These are phyloP conservation scores for Leccinum subtestaceum DNA, from an alignment of 768 basidiomycete genomes.

Conservation along the genomic window DNA sequence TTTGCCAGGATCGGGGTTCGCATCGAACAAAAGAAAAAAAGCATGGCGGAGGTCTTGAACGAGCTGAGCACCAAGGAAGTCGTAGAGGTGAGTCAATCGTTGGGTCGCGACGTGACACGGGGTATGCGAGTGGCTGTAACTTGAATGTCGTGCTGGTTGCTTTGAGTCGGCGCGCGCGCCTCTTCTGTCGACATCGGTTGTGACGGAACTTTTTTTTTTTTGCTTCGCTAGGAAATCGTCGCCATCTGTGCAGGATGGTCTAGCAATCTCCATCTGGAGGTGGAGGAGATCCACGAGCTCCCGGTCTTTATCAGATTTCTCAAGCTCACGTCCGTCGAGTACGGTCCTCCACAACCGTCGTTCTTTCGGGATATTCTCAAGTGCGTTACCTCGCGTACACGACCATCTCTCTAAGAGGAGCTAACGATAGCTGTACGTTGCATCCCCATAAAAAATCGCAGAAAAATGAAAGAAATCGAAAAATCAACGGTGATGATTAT, in stretches of 20 bases:
- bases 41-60: constrained; percentile 16
- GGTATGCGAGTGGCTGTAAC: neutral
- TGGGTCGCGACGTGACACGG: neutral
- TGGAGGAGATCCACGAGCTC: constrained; percentile 47
- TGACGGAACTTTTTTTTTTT: neutral
- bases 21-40: constrained; percentile 13
- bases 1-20: constrained; percentile 52
- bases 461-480: constrained; percentile 20
- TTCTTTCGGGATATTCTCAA: constrained; percentile 35
- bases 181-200: neutral
- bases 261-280: constrained; percentile 50
- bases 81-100: constrained; percentile 24
- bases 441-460: constrained; percentile 5
- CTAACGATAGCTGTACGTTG: neutral
- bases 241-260: constrained; percentile 59
- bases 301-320: constrained; percentile 49
- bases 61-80: constrained; percentile 21
- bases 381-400: constrained; percentile 14
- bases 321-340: constrained; percentile 33
- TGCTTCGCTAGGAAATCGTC: constrained; percentile 46
- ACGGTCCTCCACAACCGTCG: constrained; percentile 36
- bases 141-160: neutral
- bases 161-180: neutral
- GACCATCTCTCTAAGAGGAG: neutral
- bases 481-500: constrained; percentile 45